phyloP scores from a whole-genome alignment of 306 rosid species.

The Rosa lucieae region DNA sequence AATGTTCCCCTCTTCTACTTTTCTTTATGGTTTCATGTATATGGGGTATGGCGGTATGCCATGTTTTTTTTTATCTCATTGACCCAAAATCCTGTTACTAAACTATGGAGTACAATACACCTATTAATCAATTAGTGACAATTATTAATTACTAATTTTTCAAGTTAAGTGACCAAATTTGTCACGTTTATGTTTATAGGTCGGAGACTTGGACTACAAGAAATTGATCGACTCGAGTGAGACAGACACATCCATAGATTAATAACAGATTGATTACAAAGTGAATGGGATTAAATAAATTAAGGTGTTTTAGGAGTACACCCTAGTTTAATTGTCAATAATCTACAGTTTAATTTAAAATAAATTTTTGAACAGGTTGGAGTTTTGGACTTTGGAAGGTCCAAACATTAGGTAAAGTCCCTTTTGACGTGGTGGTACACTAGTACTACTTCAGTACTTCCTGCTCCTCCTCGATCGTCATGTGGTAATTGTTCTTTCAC shows the following conservation, averaged over 20 bases:
- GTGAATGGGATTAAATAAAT: not conserved
- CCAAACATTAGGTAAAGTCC: not conserved
- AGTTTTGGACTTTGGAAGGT: not conserved
- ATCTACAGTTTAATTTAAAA: not conserved
- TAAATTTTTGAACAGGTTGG: not conserved
- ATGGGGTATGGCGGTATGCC: no score
- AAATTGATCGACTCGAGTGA: not conserved
- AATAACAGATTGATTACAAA: not conserved
- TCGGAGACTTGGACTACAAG: not conserved
- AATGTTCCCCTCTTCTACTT: conserved; percentile 13
- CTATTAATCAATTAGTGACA: no score
- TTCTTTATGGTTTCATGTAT: not conserved
- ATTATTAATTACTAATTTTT: not conserved
- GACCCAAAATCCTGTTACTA: no score
- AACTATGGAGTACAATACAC: not conserved
- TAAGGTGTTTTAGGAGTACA: not conserved
- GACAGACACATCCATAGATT: not conserved
- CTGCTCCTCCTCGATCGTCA: not conserved
- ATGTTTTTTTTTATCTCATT: no score
- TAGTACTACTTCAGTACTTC: not conserved
- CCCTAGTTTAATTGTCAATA: not conserved
- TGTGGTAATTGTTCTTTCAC: not conserved
- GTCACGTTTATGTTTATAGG: not conserved
- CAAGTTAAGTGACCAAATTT: not conserved
- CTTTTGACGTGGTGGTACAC: not conserved